Conservation (phyloP, 208 protist genomes). For the Leptomonas pyrrhocoris region DNA sequence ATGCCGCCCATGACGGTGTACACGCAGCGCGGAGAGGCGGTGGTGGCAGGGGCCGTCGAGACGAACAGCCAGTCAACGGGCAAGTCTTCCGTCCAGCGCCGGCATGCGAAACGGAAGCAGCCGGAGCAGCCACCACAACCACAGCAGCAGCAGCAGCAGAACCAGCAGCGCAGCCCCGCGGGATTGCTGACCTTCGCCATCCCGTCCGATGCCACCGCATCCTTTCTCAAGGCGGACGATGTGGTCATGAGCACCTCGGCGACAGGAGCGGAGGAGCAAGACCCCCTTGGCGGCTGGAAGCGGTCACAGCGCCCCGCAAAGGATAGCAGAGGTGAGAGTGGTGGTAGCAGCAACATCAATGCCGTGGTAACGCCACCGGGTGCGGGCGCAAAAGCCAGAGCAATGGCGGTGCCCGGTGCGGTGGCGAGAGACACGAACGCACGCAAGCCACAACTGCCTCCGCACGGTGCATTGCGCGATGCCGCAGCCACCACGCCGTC, state of each 20-base stretch:
- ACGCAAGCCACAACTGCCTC: background rate
- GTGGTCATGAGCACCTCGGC: background rate
- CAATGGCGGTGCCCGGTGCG: background rate
- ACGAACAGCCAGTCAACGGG: slow-evolving; percentile 1
- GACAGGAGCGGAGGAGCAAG: background rate
- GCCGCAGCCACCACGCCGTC: background rate
- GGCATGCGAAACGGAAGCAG: background rate
- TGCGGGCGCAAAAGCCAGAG: background rate
- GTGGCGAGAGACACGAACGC: background rate
- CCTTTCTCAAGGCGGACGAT: background rate
- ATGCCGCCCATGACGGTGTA: slow-evolving; percentile 83
- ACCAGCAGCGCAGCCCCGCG: background rate
- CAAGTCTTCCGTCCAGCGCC: background rate
- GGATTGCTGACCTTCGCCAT: background rate
- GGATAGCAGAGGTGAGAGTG: too few species aligned
- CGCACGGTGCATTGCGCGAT: background rate
- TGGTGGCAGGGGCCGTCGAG: slow-evolving; percentile 11
- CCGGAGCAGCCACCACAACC: background rate
- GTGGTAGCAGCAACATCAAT: background rate
- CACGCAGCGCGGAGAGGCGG: slow-evolving; percentile 38
- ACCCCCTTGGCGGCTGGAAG: background rate
- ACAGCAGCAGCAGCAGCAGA: background rate
- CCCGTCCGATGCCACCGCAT: background rate
- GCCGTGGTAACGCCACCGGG: background rate
- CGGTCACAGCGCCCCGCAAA: background rate